Percentiles rank a stretch among this genome's conserved stretches.
Evolutionary conservation across 2,329 filamentous ascomycete species (phyloP).

Genomic region (Phyllosticta paracitricarpa): DNA sequence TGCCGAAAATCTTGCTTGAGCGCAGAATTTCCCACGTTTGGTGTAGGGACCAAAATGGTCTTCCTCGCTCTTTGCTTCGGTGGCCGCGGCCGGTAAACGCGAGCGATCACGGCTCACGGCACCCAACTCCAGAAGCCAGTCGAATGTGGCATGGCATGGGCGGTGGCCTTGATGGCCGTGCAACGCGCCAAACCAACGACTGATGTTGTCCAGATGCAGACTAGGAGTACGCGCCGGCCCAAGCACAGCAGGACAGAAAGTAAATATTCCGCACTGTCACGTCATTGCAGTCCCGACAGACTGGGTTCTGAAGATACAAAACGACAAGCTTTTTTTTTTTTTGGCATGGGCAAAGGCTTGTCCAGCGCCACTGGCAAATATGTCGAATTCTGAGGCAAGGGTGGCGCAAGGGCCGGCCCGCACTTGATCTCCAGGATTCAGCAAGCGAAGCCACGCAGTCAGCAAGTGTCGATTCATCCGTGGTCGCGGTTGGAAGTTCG

Average conservation of each 20-base stretch:
- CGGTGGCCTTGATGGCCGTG: background rate
- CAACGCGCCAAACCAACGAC: background rate
- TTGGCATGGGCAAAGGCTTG: background rate
- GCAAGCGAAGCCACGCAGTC: background rate
- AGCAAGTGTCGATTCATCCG: background rate
- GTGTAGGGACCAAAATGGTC: background rate
- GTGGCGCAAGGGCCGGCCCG: conserved; percentile 5
- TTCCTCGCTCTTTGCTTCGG: background rate
- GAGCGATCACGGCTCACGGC: background rate
- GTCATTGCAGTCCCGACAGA: background rate
- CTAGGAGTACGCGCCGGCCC: background rate
- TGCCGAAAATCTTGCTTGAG: background rate
- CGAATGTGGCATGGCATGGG: background rate
- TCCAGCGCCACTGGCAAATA: background rate
- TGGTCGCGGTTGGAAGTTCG: background rate
- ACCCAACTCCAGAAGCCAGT: background rate
- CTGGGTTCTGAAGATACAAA: background rate
- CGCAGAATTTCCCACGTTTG: background rate
- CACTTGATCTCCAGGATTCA: background rate
- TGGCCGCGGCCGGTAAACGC: background rate
- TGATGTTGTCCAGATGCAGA: background rate
- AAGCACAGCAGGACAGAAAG: background rate
- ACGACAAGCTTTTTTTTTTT: background rate
- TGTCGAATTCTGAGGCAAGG: background rate
- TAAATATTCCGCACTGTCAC: background rate